A percentile compares a stretch with the other conserved stretches of the same genome.
phyloP scores from a whole-genome alignment of 345 rosid genomes.

The Hibiscus tridactylites region DNA sequence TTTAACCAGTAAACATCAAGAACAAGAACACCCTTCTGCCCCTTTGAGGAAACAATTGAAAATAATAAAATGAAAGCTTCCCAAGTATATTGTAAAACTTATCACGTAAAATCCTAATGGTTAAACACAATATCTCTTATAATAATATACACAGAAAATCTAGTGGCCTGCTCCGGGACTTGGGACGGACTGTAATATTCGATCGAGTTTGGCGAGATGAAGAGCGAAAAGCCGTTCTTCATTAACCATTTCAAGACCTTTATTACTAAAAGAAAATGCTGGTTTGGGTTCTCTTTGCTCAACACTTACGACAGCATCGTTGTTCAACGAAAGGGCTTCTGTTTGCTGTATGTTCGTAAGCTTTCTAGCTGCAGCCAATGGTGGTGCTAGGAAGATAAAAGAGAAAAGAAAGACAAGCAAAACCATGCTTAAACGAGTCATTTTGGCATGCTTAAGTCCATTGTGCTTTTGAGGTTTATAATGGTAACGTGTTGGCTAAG shows the following conservation, averaged over 20 bases:
- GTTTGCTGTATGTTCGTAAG: background rate
- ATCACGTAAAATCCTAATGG: background rate
- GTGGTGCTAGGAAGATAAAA: background rate
- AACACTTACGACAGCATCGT: background rate
- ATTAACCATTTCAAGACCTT: background rate
- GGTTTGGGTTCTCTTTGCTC: background rate
- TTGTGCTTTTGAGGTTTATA: too few relatives aligned
- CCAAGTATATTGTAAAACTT: too few relatives aligned
- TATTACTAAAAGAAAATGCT: background rate
- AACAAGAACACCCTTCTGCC: too few relatives aligned
- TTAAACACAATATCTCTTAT: background rate
- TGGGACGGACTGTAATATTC: background rate
- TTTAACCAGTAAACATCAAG: too few relatives aligned
- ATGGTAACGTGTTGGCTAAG: too few relatives aligned
- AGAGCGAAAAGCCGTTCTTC: background rate
- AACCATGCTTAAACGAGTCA: slow-evolving; percentile 6
- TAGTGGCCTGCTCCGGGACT: background rate
- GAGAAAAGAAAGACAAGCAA: background rate
- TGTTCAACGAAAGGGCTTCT: background rate
- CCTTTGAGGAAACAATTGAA: too few relatives aligned
- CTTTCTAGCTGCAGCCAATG: slow-evolving; percentile 13
- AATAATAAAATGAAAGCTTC: too few relatives aligned
- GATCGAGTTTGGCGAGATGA: slow-evolving; percentile 8
- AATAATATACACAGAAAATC: background rate
- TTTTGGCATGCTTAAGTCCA: background rate